Evolutionary conservation across 495 filamentous ascomycete genomes (phyloP), one percentile per base, ranked within the genome.

Genomic region (Emericellopsis terricola): DNA sequence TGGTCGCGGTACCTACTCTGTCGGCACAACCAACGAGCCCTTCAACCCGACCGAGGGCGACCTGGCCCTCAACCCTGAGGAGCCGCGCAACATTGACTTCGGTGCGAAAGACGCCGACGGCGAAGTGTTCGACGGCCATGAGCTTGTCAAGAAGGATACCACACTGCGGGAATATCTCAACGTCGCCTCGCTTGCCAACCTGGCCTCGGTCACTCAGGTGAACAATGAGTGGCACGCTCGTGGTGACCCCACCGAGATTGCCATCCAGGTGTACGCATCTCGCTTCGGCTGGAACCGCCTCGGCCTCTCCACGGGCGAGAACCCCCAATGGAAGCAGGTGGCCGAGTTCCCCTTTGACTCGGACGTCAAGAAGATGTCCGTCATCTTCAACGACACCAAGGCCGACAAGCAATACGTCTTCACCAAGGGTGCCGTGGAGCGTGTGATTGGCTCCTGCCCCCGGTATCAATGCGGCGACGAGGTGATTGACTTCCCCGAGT

Each of bases 171-270:
- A 64, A 13, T 77, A 68, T 37, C 61, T 79, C 17, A 62, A 69
- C 37, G 60, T 73, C 27, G 65, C 69, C 16, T 64, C 75, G 1
- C 68, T 80, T 38, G 73, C 72, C 13, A 80, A 80, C 38, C 60
- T 80, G 14, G 74, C 75, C 13, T 64, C 62, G 33, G 57, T 78
- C 4, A 59, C 65, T 36, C 48, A 59, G 33, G 50, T 52, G 9
- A 43, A 53, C 16, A 50, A 59, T 2, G 57, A 57, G 39, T 80
- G 75, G 75, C 57, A 68, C 35, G 69, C 70, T 17, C 66, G 65
- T 17, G 75, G 75, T 18, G 75, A 78, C 39, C 75, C 75, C 7
- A 79, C 75, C 0, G 75, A 80, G 42, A 75, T 78, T 40, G 73
- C 75, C 8, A 71, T 80, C 36, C 73, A 80, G 43, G 74, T 79